Evolutionary conservation across 2,329 filamentous ascomycete genomes (phyloP).

Genomic region (Pseudonectria foliicola): DNA sequence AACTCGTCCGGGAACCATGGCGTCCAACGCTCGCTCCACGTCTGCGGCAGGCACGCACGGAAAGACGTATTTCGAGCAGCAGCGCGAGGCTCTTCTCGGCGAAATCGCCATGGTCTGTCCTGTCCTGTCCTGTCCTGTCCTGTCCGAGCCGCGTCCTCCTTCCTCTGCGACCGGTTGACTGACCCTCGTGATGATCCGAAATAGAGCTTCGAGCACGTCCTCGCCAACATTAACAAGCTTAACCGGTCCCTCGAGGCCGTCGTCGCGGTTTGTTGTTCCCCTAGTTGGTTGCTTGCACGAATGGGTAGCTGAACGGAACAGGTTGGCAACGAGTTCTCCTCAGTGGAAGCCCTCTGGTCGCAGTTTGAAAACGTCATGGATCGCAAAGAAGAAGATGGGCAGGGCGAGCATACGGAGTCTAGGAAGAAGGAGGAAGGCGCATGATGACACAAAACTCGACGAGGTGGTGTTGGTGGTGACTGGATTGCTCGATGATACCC

Average conservation of each 20-base stretch:
- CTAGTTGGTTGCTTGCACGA: not conserved
- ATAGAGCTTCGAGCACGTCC: conserved; percentile 76
- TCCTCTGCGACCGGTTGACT: not conserved
- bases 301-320: conserved; percentile 24
- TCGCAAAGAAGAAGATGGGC: conserved; percentile 42
- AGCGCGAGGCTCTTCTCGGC: conserved; percentile 62
- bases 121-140: not conserved
- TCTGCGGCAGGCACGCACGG: conserved; percentile 24
- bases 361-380: conserved; percentile 97
- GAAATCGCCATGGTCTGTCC: conserved; percentile 63
- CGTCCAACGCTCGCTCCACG: conserved; percentile 23
- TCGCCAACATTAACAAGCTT: conserved; percentile 92
- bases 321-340: conserved; percentile 96
- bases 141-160: not conserved
- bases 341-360: conserved; percentile 93
- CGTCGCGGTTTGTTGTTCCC: conserved; percentile 58
- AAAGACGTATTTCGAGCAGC: conserved; percentile 67
- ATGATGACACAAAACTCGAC: conserved; percentile 8
- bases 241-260: conserved; percentile 90
- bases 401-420: conserved; percentile 19
- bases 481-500: no score
- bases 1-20: conserved; percentile 24
- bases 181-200: not conserved
- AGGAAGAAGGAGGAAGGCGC: conserved; percentile 17
- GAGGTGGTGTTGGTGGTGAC: not conserved